A percentile compares a stretch with the other conserved stretches of the same genome.
Evolutionary conservation across 2,329 filamentous ascomycete species (phyloP).

Genomic region (Colletotrichum brevisporum): DNA sequence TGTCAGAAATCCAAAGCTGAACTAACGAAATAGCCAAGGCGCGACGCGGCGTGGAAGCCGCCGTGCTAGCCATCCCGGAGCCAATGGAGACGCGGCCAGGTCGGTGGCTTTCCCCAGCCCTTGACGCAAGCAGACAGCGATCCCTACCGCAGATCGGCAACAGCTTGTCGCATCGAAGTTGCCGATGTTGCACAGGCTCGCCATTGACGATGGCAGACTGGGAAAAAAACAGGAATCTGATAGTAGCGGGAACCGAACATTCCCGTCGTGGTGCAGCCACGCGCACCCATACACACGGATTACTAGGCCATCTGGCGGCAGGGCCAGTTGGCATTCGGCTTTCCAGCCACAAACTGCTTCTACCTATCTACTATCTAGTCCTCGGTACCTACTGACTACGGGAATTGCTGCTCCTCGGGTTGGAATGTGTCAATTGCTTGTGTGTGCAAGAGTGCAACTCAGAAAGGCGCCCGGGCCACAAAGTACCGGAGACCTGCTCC

Average conservation of each 20-base stretch:
- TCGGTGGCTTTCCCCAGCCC: constrained; percentile 24
- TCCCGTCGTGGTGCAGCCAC: constrained; percentile 11
- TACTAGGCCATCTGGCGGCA: no score
- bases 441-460: no score
- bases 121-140: constrained; percentile 39
- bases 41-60: constrained; percentile 17
- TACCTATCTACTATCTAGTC: constrained; percentile 9
- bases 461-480: constrained; percentile 3
- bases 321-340: constrained; percentile 1
- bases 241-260: constrained; percentile 18
- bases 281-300: neutral
- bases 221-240: constrained; percentile 31
- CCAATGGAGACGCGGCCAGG: constrained; percentile 19
- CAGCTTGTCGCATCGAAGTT: constrained; percentile 29
- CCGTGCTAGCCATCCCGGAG: neutral
- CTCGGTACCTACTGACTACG: neutral
- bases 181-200: constrained; percentile 15
- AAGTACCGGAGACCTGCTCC: constrained; percentile 36
- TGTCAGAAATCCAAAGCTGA: constrained; percentile 26
- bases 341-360: constrained; percentile 23
- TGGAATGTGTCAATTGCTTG: constrained; percentile 2
- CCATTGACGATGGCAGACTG: neutral
- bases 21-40: constrained; percentile 23
- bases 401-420: neutral
- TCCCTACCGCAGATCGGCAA: constrained; percentile 35